Evolutionary conservation across 1,284 basidiomycete genomes (phyloP).

Genomic region (Melampsora americana): DNA sequence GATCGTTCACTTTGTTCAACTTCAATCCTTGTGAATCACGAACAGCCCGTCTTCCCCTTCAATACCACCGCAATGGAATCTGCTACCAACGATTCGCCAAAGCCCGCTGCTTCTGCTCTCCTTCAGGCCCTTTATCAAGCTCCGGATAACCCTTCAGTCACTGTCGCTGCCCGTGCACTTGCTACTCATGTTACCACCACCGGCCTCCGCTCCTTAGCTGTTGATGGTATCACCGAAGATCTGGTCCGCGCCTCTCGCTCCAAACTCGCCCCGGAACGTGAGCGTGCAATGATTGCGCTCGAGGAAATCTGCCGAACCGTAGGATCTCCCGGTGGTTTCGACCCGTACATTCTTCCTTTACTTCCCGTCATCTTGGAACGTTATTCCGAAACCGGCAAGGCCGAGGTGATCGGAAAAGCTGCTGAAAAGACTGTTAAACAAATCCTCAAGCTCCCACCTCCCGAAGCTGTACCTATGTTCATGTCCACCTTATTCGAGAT

Average conservation of each 20-base stretch:
- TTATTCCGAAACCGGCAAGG: slow-evolving; percentile 81
- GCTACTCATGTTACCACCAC: slow-evolving; percentile 53
- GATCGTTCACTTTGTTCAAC: slow-evolving; percentile 9
- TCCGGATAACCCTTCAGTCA: slow-evolving; percentile 47
- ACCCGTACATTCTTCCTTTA: slow-evolving; percentile 75
- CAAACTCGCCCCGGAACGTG: slow-evolving; percentile 86
- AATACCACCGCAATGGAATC: slow-evolving; percentile 58
- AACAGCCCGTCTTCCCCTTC: slow-evolving; percentile 59
- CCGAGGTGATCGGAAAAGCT: slow-evolving; percentile 70
- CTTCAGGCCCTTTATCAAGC: slow-evolving; percentile 50
- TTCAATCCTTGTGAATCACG: slow-evolving; percentile 18
- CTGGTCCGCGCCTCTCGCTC: slow-evolving; percentile 66
- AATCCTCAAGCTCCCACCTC: slow-evolving; percentile 79
- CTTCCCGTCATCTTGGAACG: slow-evolving; percentile 78
- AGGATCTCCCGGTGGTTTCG: slow-evolving; percentile 67
- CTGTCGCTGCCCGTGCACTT: slow-evolving; percentile 54
- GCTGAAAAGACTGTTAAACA: slow-evolving; percentile 78
- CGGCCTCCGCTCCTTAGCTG: slow-evolving; percentile 53
- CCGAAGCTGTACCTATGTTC: slow-evolving; percentile 68
- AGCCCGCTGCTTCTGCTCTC: slow-evolving; percentile 49
- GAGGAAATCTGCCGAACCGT: slow-evolving; percentile 60
- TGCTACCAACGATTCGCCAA: slow-evolving; percentile 11
- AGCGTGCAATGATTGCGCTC: slow-evolving; percentile 76
- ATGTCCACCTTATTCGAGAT: slow-evolving; percentile 70
- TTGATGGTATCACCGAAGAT: slow-evolving; percentile 54